Evolutionary conservation across 2,329 filamentous ascomycete species (phyloP).

Genomic region (Fonsecaea multimorphosa): DNA sequence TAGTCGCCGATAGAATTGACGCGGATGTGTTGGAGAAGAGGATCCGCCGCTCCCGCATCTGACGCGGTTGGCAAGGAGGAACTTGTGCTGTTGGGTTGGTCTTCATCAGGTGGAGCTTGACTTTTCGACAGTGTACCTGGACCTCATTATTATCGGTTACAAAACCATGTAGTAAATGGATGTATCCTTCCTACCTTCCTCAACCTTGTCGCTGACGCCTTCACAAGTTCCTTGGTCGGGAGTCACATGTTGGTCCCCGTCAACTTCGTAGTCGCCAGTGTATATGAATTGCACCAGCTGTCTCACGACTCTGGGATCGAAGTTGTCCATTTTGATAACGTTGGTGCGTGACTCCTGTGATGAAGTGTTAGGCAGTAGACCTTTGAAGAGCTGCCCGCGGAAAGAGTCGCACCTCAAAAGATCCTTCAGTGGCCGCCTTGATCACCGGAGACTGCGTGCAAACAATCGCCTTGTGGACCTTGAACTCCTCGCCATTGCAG

Average conservation of each 20-base stretch:
- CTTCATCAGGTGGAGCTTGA: background rate
- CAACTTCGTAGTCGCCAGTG: background rate
- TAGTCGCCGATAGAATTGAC: conserved; percentile 8
- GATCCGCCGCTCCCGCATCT: too few relatives aligned
- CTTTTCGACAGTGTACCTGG: background rate
- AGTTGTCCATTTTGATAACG: background rate
- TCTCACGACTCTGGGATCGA: background rate
- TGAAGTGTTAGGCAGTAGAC: background rate
- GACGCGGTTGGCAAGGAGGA: too few relatives aligned
- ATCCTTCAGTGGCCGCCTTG: background rate
- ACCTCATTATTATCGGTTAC: background rate
- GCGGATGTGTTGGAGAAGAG: too few relatives aligned
- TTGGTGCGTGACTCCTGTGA: background rate
- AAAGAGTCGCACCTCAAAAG: background rate
- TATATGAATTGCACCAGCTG: background rate
- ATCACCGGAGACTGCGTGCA: background rate
- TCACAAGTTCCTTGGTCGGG: background rate
- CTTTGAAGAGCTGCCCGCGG: too few relatives aligned
- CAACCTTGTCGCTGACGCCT: background rate
- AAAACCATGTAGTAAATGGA: background rate
- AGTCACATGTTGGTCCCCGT: background rate
- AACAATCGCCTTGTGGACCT: conserved; percentile 6
- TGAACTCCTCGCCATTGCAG: conserved; percentile 7
- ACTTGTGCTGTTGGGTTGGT: background rate
- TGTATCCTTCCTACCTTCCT: background rate